Evolutionary conservation across 768 basidiomycete species (phyloP).

Genomic region (Pseudohyphozyma bogoriensis): DNA sequence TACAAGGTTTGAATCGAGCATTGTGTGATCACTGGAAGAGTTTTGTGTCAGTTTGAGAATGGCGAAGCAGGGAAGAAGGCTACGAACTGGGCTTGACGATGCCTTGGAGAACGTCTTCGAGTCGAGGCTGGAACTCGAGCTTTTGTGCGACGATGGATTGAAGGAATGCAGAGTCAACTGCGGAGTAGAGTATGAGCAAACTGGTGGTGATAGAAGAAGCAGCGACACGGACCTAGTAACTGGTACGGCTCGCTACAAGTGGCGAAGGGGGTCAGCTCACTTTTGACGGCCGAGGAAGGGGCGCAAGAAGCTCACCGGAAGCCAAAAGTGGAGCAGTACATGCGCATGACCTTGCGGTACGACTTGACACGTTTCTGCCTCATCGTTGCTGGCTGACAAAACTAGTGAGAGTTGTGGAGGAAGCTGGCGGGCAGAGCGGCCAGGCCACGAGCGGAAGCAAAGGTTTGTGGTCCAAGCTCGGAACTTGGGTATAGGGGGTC

Average conservation of each 20-base stretch:
- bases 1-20: conserved; percentile 94
- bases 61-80: conserved; percentile 37
- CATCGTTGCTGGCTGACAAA: conserved; percentile 45
- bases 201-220: neutral
- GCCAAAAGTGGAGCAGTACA: conserved; percentile 76
- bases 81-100: conserved; percentile 83
- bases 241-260: conserved; percentile 65
- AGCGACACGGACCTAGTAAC: conserved; percentile 60
- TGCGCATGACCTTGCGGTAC: conserved; percentile 85
- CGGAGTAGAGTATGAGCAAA: neutral
- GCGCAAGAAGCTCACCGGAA: conserved; percentile 46
- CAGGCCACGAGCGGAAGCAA: too few relatives aligned
- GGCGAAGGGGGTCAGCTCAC: neutral
- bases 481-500: too few relatives aligned
- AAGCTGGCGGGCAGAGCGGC: too few relatives aligned
- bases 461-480: too few relatives aligned
- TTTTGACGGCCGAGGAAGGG: neutral
- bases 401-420: too few relatives aligned
- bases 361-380: conserved; percentile 90
- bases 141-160: conserved; percentile 57
- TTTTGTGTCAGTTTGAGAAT: neutral
- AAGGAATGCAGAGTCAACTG: conserved; percentile 82
- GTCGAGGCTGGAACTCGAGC: conserved; percentile 64
- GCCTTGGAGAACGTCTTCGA: conserved; percentile 70
- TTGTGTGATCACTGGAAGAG: conserved; percentile 76